Evolutionary conservation across 768 basidiomycete genomes (phyloP).

Genomic region (Nidula microcarpa): DNA sequence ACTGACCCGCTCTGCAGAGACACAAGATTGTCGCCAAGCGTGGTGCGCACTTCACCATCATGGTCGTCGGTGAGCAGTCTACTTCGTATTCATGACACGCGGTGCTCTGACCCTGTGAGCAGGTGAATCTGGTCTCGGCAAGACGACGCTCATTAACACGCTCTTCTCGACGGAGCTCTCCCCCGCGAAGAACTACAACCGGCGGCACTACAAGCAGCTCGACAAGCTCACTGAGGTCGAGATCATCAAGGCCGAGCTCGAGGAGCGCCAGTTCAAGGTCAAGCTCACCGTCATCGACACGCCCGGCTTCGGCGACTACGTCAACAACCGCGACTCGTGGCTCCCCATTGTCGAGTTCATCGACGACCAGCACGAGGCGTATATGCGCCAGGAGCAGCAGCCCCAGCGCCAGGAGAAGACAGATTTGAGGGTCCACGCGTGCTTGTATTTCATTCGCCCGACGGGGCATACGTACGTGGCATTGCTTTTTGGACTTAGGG

Average conservation of each 20-base stretch:
- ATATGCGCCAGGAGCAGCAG: constrained; percentile 98
- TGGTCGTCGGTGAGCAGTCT: constrained; percentile 86
- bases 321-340: constrained; percentile 99
- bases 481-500: constrained; percentile 4
- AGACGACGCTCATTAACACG: constrained; percentile 98
- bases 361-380: constrained; percentile 92
- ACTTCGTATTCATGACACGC: background rate
- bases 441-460: constrained; percentile 94
- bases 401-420: constrained; percentile 94
- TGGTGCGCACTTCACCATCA: constrained; percentile 97
- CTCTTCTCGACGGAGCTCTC: constrained; percentile 98
- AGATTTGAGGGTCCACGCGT: constrained; percentile 94
- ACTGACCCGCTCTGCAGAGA: constrained; percentile 49
- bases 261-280: constrained; percentile 99
- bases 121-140: constrained; percentile 97
- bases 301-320: constrained; percentile 99
- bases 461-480: constrained; percentile 89
- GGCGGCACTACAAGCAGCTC: constrained; percentile 90
- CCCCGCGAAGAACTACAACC: constrained; percentile 83
- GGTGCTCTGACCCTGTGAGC: constrained; percentile 7
- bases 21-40: constrained; percentile 99
- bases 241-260: constrained; percentile 98
- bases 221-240: constrained; percentile 99
- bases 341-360: constrained; percentile 98
- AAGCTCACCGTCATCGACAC: constrained; percentile 99